Base-by-base conservation (phyloP, 139 green algal genomes). In the Edaphochlamys debaryana region DNA sequence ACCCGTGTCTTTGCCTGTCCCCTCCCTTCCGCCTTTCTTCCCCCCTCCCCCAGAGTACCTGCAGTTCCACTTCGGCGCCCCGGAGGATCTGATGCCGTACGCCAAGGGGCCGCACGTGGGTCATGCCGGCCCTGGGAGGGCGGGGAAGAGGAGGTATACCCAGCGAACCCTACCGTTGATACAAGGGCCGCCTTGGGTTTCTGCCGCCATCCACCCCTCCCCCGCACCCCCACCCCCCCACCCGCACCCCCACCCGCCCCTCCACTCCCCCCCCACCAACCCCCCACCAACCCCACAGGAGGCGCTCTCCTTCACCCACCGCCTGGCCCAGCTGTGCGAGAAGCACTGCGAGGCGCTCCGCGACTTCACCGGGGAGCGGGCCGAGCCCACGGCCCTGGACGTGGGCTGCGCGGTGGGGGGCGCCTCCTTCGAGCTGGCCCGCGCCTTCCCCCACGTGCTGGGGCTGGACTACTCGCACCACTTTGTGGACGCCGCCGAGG, bases 321-420 rank as follows among this genome's bases (percentile, higher is more conserved):
- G 86, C 19, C 89, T 86, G 42, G 89, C 86, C 1, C 30, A 62
- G 56, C 71, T 93, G 72, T 89, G 85, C 56, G 86, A 93, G 67
- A 79, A 56, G 50, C 76, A 87, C 70, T 90, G 86, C 45, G 67
- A 69, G 23, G 79, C 89, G 19, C 69, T 85, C 23, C 37, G 30
- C 4, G 88, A 89, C 69, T 86, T 86, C 85, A 89, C 81, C 22
- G 87, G 82, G 1, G 82, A 88, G 78, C 30, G 67, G 3, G 71
- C 22, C 6, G 82, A 84, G 22, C 50, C 82, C 0, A 23, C 79
- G 27, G 94, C 92, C 0, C 75, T 98, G 42, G 94, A 98, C 82
- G 32, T 98, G 37, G 94, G 94, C 37, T 98, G 94, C 71, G 90
- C 90, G 7, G 92, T 96, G n/a, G 94, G 94, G 40, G 92, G 90